phyloP scores from a whole-genome alignment of 2,329 filamentous ascomycete species.

The Cytospora leucostoma region DNA sequence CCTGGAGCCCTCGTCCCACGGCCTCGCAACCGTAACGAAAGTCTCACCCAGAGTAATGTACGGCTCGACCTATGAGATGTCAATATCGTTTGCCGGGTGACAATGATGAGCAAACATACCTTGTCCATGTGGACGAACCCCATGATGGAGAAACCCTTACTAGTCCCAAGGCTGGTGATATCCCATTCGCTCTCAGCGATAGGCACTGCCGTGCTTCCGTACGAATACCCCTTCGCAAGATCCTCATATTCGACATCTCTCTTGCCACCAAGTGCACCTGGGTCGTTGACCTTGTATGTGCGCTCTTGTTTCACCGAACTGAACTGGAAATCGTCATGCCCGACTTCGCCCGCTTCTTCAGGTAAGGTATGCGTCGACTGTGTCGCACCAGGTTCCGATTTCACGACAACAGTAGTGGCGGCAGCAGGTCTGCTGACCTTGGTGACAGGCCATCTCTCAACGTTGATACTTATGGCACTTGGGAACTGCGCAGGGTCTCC shows the following conservation, averaged over 20 bases:
- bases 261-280: conserved; percentile 74
- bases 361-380: conserved; percentile 54
- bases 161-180: conserved; percentile 83
- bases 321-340: conserved; percentile 51
- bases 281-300: conserved; percentile 78
- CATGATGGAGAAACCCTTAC: conserved; percentile 74
- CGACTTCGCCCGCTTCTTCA: conserved; percentile 51
- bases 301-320: conserved; percentile 74
- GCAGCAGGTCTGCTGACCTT: conserved; percentile 73
- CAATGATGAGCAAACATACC: conserved; percentile 46
- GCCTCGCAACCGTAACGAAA: conserved; percentile 75
- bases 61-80: conserved; percentile 65
- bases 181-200: conserved; percentile 86
- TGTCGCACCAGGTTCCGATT: conserved; percentile 49
- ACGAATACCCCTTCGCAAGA: conserved; percentile 90
- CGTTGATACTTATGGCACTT: conserved; percentile 75
- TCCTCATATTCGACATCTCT: conserved; percentile 78
- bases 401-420: conserved; percentile 74
- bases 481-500: conserved; percentile 75
- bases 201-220: conserved; percentile 87
- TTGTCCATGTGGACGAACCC: conserved; percentile 79
- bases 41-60: conserved; percentile 84
- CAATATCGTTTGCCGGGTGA: neutral
- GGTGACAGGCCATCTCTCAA: conserved; percentile 89
- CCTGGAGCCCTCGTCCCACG: conserved; percentile 76